Base-by-base conservation (phyloP, 345 rosid genomes). In the Capsella bursapastoris region DNA sequence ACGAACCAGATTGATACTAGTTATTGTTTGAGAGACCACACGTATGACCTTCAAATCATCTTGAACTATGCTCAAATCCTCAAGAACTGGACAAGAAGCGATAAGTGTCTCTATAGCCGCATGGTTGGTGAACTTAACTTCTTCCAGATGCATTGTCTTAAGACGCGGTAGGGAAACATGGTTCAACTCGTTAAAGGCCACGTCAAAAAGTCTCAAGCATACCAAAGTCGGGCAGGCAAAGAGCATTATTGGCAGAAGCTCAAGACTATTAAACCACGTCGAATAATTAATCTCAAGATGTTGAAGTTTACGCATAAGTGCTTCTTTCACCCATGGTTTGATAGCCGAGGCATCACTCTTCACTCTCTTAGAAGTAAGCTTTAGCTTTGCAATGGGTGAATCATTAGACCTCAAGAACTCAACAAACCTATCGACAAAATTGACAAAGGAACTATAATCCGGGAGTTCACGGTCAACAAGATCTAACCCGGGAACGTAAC, bases 21-120 rank as follows among this genome's bases (percentile, higher is more conserved):
- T 68, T n/a, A 53, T 5, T 5, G 72, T 53, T 25, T 53, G 55
- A 56, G 73, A 57, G 18, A 15, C 11, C 25, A 69, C 44, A 32
- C 64, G 18, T 3, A 56, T 4, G 27, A 40, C 63, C 29, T 28
- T 55, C 28, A 40, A 12, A 16, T 43, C 50, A 10, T 41, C 64
- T 29, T 43, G 18, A 10, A 57, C 2, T 1, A 57, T 27, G 44
- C 43, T 57, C 32, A 69, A 57, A 69, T 69, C 73, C 44, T 69
- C 64, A 29, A 68, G 64, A 68, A 68, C 43, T 1, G 43, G 63
- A 29, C 64, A 68, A 16, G 29, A 55, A 0, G 53, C 29, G 53
- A 68, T 28, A 27, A 68, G 70, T 0, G 1, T 50, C 34, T 66
- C 58, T 7, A 66, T 0, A 18, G 18, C 14, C 25, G 5, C 7